Base-by-base conservation (phyloP, 148 eudicot genomes). In the Fagopyrum esculentum region DNA sequence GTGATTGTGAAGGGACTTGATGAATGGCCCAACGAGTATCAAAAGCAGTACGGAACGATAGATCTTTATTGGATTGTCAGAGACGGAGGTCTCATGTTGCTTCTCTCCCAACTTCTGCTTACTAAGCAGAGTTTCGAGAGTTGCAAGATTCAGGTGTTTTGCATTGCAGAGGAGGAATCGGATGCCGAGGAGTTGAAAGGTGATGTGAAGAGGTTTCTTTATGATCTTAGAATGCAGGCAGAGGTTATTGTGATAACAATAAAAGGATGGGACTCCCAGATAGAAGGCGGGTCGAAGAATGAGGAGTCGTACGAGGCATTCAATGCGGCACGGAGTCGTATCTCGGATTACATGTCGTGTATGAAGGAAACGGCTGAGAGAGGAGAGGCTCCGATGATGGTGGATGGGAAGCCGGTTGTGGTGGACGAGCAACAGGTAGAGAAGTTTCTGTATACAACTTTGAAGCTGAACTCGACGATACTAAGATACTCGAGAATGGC, bases 21-120 rank as follows among this genome's bases (percentile, higher is more conserved):
- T 49, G 99, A 92, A 74, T 95, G 99, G 99, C 99, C 99, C 26
- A 95, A 95, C 72, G 97, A 85, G 78, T 95, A 80, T 72, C 98
- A 95, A 74, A 89, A 89, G 55, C 99, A 95, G 73, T 95, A 84
- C 72, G 99, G 99, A 19, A 92, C 97, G 15, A 95, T 95, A 9
- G 99, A 95, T 84, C 85, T 95, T 76, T 95, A 95, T 75, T 95
- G 99, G 99, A 95, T 95, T 49, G 99, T 95, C 19, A 78, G 99
- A 75, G 99, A 95, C 69, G 99, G 99, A 11, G 99, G 99, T 70
- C 90, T 95, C n/a, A 95, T 95, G 99, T 90, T 95, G 15, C 89
- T 95, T 2, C 96, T 95, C 69, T 95, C 99, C 9, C 99, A 95
- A 80, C 98, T 95, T 71, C 97, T 95, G 49, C 85, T 95, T 9